Evolutionary conservation across 306 rosid species (phyloP).

Genomic region (Malus sieversii): DNA sequence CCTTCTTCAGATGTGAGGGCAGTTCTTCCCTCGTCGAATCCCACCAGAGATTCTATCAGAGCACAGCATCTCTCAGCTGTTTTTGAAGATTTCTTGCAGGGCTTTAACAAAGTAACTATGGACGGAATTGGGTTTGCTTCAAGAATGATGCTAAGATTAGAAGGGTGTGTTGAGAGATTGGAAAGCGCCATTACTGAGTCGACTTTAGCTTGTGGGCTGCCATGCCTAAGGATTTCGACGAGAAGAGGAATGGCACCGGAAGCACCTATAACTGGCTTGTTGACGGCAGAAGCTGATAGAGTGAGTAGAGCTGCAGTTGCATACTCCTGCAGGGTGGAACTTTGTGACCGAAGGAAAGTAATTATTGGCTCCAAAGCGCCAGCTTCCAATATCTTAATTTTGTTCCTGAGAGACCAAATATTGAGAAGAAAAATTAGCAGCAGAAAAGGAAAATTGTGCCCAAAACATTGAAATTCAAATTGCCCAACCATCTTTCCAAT

Average conservation of each 20-base stretch:
- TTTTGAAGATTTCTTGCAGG: conserved; percentile 76
- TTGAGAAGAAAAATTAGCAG: neutral
- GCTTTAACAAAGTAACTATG: conserved; percentile 54
- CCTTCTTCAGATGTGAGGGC: conserved; percentile 84
- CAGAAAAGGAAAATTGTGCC: neutral
- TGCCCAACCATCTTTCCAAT: neutral
- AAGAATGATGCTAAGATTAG: conserved; percentile 50
- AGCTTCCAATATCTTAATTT: conserved; percentile 77
- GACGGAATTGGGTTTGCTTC: conserved; percentile 59
- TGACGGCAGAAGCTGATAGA: conserved; percentile 72
- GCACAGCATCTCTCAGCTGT: conserved; percentile 88
- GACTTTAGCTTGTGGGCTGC: conserved; percentile 77
- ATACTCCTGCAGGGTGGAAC: conserved; percentile 57
- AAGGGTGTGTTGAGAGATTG: conserved; percentile 65
- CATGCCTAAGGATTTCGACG: conserved; percentile 60
- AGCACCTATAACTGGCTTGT: conserved; percentile 73
- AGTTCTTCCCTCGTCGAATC: conserved; percentile 59
- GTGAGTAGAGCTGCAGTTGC: conserved; percentile 89
- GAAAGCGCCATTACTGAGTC: conserved; percentile 97
- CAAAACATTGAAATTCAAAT: neutral
- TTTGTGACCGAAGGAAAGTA: conserved; percentile 61
- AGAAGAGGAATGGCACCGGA: conserved; percentile 87
- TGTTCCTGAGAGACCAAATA: conserved; percentile 56
- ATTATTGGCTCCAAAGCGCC: conserved; percentile 84
- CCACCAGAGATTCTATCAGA: conserved; percentile 72